Evolutionary conservation across 1,139 yeast species (phyloP).

Genomic region (Blastobotrys indianensis): DNA sequence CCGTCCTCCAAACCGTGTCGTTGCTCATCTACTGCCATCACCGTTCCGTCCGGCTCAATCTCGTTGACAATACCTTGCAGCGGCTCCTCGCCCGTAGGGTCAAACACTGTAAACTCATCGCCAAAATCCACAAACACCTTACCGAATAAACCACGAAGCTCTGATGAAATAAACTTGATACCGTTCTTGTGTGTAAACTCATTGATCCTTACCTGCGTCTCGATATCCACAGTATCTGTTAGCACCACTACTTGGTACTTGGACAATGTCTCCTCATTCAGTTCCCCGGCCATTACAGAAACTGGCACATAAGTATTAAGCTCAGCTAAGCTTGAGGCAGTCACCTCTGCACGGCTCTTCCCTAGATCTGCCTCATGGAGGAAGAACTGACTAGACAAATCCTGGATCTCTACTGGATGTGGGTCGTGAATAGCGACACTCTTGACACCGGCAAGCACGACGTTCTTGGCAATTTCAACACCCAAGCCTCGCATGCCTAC

Average conservation of each 20-base stretch:
- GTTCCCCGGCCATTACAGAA: conserved; percentile 50
- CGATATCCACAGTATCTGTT: conserved; percentile 61
- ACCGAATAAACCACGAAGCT: conserved; percentile 83
- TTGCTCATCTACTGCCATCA: conserved; percentile 83
- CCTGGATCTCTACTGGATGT: conserved; percentile 54
- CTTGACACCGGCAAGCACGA: conserved; percentile 95
- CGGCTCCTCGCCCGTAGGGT: conserved; percentile 92
- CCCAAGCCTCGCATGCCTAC: conserved; percentile 91
- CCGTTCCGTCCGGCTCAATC: conserved; percentile 83
- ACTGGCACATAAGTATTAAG: conserved; percentile 88
- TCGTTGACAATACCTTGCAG: conserved; percentile 79
- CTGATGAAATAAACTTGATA: conserved; percentile 77
- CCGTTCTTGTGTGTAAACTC: conserved; percentile 63
- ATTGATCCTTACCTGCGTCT: conserved; percentile 71
- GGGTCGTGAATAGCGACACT: conserved; percentile 88
- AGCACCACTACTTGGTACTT: conserved; percentile 77
- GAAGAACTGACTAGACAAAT: conserved; percentile 87
- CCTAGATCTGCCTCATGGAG: conserved; percentile 68
- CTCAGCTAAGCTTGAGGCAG: conserved; percentile 64
- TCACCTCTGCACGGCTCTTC: conserved; percentile 63
- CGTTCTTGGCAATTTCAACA: conserved; percentile 91
- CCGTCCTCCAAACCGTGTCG: conserved; percentile 96
- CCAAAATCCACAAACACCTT: conserved; percentile 89
- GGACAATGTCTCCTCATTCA: conserved; percentile 39
- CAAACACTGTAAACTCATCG: conserved; percentile 67